These are phyloP conservation scores for Ziziphus jujuba DNA, from an alignment of 306 rosid species.

Conservation along the genomic window DNA sequence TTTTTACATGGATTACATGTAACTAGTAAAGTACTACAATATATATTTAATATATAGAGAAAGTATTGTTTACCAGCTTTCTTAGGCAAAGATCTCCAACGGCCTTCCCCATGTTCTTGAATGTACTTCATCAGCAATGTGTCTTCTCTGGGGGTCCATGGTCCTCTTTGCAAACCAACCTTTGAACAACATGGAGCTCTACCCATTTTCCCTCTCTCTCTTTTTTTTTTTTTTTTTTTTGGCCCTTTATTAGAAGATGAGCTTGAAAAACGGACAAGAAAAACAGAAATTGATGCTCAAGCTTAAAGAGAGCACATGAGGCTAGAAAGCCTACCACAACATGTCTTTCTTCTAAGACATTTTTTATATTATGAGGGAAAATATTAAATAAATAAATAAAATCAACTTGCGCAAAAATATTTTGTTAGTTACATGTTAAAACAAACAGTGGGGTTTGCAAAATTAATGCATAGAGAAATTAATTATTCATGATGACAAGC, in stretches of 20 bases:
- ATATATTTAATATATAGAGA: neutral
- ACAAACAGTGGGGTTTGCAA: no score
- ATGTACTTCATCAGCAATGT: constrained; percentile 62
- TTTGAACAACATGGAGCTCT: constrained; percentile 70
- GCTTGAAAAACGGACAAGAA: neutral
- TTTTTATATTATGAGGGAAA: neutral
- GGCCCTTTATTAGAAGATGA: neutral
- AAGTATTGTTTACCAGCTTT: constrained; percentile 47
- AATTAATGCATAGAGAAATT: no score
- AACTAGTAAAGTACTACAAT: neutral
- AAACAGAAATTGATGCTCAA: neutral
- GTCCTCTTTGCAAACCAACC: constrained; percentile 69
- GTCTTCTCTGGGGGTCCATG: constrained; percentile 80
- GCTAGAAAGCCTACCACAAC: neutral
- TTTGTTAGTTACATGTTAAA: no score
- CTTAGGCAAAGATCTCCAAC: constrained; percentile 70
- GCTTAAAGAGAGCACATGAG: constrained; percentile 26
- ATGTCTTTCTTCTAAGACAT: neutral
- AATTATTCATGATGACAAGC: no score
- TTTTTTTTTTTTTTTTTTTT: no score
- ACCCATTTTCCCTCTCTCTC: constrained; percentile 38
- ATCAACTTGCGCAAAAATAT: no score
- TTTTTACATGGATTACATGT: neutral
- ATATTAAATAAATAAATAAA: neutral
- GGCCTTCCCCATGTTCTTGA: constrained; percentile 74